Conservation (phyloP, 139 green algal species). For the Coelastrella sp. region DNA sequence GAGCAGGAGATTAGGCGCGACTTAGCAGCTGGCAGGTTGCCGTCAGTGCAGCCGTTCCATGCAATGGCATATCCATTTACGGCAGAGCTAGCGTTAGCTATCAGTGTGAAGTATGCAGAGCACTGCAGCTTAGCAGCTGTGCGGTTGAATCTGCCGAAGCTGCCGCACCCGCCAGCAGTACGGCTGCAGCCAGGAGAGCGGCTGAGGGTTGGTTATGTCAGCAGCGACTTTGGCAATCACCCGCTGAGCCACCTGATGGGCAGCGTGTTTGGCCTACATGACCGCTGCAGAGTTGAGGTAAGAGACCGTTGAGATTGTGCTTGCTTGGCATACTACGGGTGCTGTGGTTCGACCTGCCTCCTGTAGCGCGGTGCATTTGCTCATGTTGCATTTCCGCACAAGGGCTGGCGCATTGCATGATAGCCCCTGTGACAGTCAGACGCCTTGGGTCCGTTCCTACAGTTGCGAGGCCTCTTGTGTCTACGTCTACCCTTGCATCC, state of each 20-base stretch:
- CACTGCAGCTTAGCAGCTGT: conserved; percentile 67
- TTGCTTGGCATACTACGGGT: too few relatives aligned
- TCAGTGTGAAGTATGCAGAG: conserved; percentile 73
- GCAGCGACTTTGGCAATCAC: conserved; percentile 94
- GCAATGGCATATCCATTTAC: conserved; percentile 92
- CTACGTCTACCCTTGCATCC: too few relatives aligned
- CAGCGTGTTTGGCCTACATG: conserved; percentile 91
- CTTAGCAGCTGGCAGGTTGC: conserved; percentile 72
- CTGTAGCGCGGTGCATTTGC: too few relatives aligned
- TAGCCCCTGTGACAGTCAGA: too few relatives aligned
- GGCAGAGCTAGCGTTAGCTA: conserved; percentile 76
- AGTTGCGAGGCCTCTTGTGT: too few relatives aligned
- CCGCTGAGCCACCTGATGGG: conserved; percentile 94
- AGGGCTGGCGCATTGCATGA: too few relatives aligned
- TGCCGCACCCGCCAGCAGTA: conserved; percentile 67
- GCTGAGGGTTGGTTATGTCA: conserved; percentile 81
- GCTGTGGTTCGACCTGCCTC: too few relatives aligned
- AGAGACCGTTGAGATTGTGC: neutral
- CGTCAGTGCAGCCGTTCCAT: conserved; percentile 93
- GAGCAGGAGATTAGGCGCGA: conserved; percentile 66
- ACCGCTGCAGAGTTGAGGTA: conserved; percentile 61
- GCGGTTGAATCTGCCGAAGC: conserved; percentile 59
- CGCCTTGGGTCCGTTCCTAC: too few relatives aligned
- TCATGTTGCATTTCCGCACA: too few relatives aligned
- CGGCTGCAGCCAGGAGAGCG: conserved; percentile 65